Evolutionary conservation across 441 rosid species (phyloP).

Genomic region (Erodium moschatum): DNA sequence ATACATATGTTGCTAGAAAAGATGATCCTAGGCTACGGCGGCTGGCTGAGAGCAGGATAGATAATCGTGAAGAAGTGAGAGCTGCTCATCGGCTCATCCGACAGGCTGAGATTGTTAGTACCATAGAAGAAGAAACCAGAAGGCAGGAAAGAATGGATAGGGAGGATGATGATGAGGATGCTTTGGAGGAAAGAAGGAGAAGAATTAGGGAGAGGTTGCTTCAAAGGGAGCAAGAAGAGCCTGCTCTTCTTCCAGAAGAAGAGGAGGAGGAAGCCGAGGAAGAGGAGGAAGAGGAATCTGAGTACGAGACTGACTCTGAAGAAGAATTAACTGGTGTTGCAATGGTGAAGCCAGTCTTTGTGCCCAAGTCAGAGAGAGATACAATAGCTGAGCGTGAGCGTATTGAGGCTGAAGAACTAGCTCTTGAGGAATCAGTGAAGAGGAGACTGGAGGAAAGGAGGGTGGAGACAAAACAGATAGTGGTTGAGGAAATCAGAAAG

Average conservation of each 20-base stretch:
- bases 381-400: slow-evolving; percentile 74
- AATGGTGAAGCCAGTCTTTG: slow-evolving; percentile 77
- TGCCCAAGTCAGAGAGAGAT: slow-evolving; percentile 71
- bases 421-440: slow-evolving; percentile 60
- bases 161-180: slow-evolving; percentile 41
- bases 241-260: slow-evolving; percentile 44
- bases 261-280: slow-evolving; percentile 44
- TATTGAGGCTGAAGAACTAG: slow-evolving; percentile 66
- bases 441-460: slow-evolving; percentile 27
- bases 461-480: slow-evolving; percentile 62
- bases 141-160: slow-evolving; percentile 46
- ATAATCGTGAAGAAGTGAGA: slow-evolving; percentile 69
- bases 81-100: slow-evolving; percentile 61
- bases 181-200: slow-evolving; percentile 56
- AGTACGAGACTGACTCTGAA: slow-evolving; percentile 85
- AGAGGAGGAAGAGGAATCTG: slow-evolving; percentile 48
- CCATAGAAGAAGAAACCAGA: slow-evolving; percentile 56
- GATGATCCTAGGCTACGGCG: slow-evolving; percentile 84
- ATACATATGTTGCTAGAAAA: slow-evolving; percentile 31
- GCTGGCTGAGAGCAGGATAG: slow-evolving; percentile 56
- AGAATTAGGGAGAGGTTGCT: slow-evolving; percentile 55
- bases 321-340: slow-evolving; percentile 53
- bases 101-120: no score
- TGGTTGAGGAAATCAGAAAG: slow-evolving; percentile 70
- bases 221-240: slow-evolving; percentile 54